These are phyloP conservation scores for Solanum aculeatissimum DNA, from an alignment of 305 asterid genomes.

Conservation along the genomic window DNA sequence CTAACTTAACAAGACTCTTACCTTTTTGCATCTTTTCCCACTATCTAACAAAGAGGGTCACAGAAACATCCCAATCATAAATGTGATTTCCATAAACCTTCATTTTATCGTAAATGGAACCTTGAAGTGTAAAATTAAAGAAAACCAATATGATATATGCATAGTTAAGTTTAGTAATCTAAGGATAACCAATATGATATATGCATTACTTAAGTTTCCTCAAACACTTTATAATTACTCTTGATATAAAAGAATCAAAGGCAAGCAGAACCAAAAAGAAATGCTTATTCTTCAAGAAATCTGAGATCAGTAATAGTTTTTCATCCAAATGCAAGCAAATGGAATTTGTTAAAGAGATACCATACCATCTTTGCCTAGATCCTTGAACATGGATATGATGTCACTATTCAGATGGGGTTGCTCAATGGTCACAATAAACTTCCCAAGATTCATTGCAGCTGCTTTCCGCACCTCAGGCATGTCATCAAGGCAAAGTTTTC, in stretches of 20 bases:
- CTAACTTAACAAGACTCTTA: neutral
- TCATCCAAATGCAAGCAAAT: neutral
- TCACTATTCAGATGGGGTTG: constrained; percentile 24
- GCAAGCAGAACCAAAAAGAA: neutral
- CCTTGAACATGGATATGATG: constrained; percentile 30
- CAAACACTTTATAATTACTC: neutral
- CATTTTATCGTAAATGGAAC: neutral
- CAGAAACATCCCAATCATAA: neutral
- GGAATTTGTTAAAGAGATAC: neutral
- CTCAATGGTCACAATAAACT: constrained; percentile 35
- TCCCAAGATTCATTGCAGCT: constrained; percentile 32
- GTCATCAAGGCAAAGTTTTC: constrained; percentile 21
- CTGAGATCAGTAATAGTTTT: neutral
- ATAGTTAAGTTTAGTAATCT: neutral
- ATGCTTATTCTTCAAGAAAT: neutral
- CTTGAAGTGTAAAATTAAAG: neutral
- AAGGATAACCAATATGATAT: neutral
- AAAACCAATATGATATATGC: neutral
- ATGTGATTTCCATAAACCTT: neutral
- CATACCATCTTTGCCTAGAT: constrained; percentile 36
- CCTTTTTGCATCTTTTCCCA: neutral
- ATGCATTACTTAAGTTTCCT: neutral
- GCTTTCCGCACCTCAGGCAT: constrained; percentile 27
- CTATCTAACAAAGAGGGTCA: neutral
- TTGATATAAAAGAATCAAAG: neutral